Percentiles rank a stretch among this genome's conserved stretches.
Evolutionary conservation across 164 flowering plant species (phyloP).

Genomic region (Sextonia rubra): DNA sequence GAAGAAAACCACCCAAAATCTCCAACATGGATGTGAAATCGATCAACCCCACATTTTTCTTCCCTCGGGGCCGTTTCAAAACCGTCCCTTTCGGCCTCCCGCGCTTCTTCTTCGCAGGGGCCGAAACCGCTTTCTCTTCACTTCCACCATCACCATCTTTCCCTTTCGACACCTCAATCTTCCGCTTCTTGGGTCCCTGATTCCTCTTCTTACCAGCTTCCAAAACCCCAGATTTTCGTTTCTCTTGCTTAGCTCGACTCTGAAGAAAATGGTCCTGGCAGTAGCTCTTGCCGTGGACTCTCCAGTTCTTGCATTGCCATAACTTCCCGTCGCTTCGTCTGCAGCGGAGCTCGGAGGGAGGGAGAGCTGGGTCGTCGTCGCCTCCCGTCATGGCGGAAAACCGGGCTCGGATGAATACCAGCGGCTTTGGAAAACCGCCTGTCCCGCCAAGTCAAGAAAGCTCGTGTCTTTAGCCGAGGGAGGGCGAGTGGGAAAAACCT

Average conservation of each 20-base stretch:
- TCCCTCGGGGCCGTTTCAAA: neutral
- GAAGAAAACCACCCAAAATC: neutral
- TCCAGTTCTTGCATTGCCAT: constrained; percentile 16
- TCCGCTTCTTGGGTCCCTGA: neutral
- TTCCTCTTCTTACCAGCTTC: neutral
- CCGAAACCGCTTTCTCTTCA: neutral
- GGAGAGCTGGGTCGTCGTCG: neutral
- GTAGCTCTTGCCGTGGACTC: constrained; percentile 1
- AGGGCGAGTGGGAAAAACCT: neutral
- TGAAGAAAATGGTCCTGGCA: constrained; percentile 14
- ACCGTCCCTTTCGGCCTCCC: neutral
- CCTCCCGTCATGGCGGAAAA: constrained; percentile 1
- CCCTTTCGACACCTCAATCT: neutral
- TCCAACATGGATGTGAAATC: neutral
- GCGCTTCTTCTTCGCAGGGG: neutral
- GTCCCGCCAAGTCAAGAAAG: neutral
- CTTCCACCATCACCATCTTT: neutral
- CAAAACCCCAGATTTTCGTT: neutral
- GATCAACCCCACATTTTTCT: neutral
- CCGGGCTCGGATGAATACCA: neutral
- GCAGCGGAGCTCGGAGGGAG: constrained; percentile 11
- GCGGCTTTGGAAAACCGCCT: constrained; percentile 4
- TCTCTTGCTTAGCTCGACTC: neutral
- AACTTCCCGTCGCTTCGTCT: constrained; percentile 6
- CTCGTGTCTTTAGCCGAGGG: neutral